Evolutionary conservation across 805 yeast species (phyloP).

Genomic region (Nakazawaea laoshanensis): DNA sequence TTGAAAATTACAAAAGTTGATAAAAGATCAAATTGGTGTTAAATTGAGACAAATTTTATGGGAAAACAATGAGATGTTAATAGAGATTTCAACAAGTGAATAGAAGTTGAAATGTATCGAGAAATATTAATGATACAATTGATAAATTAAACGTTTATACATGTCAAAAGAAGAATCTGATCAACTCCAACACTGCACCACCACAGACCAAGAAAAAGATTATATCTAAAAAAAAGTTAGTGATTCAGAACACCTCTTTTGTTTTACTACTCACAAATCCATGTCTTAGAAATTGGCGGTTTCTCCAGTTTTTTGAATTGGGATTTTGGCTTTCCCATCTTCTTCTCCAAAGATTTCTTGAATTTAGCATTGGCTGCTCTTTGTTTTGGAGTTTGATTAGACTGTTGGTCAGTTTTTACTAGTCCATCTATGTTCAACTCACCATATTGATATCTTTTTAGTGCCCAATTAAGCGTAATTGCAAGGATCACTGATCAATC

Average conservation of each 20-base stretch:
- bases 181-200: constrained; percentile 69
- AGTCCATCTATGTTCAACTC: no score
- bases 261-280: constrained; percentile 45
- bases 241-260: background rate
- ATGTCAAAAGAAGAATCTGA: constrained; percentile 43
- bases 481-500: no score
- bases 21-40: no score
- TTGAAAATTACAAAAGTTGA: no score
- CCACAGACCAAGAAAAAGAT: constrained; percentile 65
- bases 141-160: no score
- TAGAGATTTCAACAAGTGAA: no score
- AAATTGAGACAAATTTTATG: no score
- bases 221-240: constrained; percentile 15
- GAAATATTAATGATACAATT: no score
- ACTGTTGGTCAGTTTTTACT: constrained; percentile 26
- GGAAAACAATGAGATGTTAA: no score
- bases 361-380: constrained; percentile 81
- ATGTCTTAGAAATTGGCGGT: constrained; percentile 50
- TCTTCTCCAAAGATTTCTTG: constrained; percentile 62
- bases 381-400: constrained; percentile 79
- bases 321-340: constrained; percentile 63
- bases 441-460: no score
- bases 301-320: constrained; percentile 26
- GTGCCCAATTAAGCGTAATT: no score
- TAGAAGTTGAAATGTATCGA: no score